A percentile compares a stretch with the other conserved stretches of the same genome.
Evolutionary conservation across 192 early-diverging fungal genomes (phyloP).

Genomic region (Linnemannia zychae): DNA sequence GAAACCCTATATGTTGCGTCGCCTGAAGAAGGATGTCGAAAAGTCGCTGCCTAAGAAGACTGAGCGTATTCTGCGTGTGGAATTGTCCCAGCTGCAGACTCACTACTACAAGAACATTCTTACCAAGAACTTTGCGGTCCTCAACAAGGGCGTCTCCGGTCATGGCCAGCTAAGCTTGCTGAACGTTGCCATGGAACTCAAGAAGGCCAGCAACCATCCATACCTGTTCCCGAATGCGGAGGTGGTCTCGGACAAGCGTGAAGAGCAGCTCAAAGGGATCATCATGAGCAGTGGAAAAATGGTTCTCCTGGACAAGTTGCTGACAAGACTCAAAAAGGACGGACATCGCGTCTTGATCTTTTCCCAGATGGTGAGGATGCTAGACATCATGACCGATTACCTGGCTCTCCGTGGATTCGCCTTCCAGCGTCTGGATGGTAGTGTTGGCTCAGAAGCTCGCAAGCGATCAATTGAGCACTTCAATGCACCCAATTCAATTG

Average conservation of each 20-base stretch:
- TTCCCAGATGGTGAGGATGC: slow-evolving; percentile 97
- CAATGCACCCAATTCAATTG: slow-evolving; percentile 92
- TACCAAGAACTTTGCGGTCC: slow-evolving; percentile 91
- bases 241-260: slow-evolving; percentile 63
- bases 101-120: slow-evolving; percentile 97
- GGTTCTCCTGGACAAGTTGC: slow-evolving; percentile 95
- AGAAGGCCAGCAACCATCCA: slow-evolving; percentile 98
- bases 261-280: slow-evolving; percentile 86
- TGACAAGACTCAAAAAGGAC: slow-evolving; percentile 88
- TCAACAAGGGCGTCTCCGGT: slow-evolving; percentile 80
- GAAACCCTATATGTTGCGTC: slow-evolving; percentile 92
- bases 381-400: slow-evolving; percentile 98
- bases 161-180: slow-evolving; percentile 82
- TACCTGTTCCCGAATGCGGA: slow-evolving; percentile 90
- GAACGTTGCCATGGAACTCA: slow-evolving; percentile 97
- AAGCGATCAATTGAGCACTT: slow-evolving; percentile 98
- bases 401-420: slow-evolving; percentile 86
- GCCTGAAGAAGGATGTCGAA: slow-evolving; percentile 99
- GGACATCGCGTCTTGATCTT: slow-evolving; percentile 99
- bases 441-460: slow-evolving; percentile 87
- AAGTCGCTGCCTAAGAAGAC: slow-evolving; percentile 96
- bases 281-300: slow-evolving; percentile 97
- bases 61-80: slow-evolving; percentile 95
- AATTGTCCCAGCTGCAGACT: slow-evolving; percentile 89
- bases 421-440: slow-evolving; percentile 96